phyloP scores from a whole-genome alignment of 2,329 filamentous ascomycete species.

The Epichloe hybrida region DNA sequence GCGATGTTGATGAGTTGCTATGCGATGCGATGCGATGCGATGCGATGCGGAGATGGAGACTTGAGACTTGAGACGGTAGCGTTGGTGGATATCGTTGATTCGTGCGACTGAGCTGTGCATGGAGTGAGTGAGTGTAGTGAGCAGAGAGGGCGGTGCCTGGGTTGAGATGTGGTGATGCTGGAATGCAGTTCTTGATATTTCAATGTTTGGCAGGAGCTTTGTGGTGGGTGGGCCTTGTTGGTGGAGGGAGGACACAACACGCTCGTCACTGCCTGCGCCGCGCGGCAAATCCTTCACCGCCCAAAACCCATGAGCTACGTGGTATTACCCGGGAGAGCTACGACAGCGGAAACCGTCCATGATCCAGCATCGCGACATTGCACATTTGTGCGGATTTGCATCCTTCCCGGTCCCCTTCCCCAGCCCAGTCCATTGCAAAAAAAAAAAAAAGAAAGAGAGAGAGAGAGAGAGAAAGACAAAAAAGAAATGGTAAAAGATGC shows the following conservation, averaged over 20 bases:
- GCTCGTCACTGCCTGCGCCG: neutral
- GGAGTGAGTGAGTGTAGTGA: too few relatives aligned
- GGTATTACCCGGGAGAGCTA: neutral
- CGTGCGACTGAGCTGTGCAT: too few relatives aligned
- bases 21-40: too few relatives aligned
- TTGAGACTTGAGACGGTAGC: too few relatives aligned
- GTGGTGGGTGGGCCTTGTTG: too few relatives aligned
- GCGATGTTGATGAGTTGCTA: conserved; percentile 15
- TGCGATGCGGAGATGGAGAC: too few relatives aligned
- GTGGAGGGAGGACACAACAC: too few relatives aligned
- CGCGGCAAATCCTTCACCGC: conserved; percentile 21
- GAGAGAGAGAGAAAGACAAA: neutral
- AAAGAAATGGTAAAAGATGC: neutral
- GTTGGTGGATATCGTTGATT: too few relatives aligned
- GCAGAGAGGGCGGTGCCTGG: too few relatives aligned
- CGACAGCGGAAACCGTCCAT: neutral
- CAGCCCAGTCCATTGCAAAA: neutral
- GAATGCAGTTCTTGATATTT: too few relatives aligned
- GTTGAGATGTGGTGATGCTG: too few relatives aligned
- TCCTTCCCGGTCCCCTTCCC: neutral
- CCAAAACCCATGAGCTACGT: neutral
- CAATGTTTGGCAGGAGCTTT: too few relatives aligned
- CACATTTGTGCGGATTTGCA: neutral
- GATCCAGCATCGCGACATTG: neutral
- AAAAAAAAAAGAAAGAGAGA: neutral